Conservation (phyloP, 495 filamentous ascomycete species). For the Parathielavia hyrcaniae region DNA sequence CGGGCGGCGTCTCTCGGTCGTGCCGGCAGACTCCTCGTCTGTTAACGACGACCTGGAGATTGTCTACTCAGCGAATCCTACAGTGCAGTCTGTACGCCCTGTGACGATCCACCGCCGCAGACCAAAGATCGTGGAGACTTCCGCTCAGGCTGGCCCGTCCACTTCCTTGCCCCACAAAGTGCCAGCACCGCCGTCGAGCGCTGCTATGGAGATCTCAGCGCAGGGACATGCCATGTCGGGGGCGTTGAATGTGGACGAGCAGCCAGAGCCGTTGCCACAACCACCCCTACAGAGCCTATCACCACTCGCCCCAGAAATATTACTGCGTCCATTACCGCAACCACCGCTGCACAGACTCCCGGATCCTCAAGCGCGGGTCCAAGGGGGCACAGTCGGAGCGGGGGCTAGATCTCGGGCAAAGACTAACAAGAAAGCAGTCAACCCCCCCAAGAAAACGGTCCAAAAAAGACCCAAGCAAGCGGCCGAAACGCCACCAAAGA, state of each 20-base stretch:
- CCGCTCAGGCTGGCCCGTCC: no score
- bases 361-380: neutral
- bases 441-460: no score
- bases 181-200: no score
- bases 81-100: neutral
- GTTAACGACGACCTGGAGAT: no score
- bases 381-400: neutral
- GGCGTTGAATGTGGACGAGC: no score
- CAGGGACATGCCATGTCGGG: no score
- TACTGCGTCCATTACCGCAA: neutral
- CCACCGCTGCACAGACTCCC: neutral
- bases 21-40: neutral
- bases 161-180: no score
- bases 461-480: conserved; percentile 1
- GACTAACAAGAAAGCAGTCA: conserved; percentile 11
- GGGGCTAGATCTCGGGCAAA: neutral
- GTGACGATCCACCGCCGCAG: neutral
- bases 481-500: conserved; percentile 9
- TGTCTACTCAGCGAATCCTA: neutral
- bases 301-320: neutral
- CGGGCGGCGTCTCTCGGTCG: neutral
- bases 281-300: neutral
- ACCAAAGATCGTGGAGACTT: no score
- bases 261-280: neutral
- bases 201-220: no score